Base-by-base conservation (phyloP, 345 rosid genomes). In the Fremontodendron californicum region DNA sequence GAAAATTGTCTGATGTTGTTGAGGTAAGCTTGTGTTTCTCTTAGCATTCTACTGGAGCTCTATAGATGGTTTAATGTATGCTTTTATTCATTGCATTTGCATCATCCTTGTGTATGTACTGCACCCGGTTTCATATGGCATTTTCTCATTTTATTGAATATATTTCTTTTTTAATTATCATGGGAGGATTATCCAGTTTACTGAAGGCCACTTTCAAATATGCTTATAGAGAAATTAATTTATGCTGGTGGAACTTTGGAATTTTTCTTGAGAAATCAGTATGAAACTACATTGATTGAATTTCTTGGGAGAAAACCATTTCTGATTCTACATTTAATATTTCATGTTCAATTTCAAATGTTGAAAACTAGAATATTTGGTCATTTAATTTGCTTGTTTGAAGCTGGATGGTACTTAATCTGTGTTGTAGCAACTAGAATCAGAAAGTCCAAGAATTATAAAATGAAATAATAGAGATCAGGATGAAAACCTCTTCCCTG, bases 1-100 rank as follows among this genome's bases (percentile, higher is more conserved):
- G 81, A 76, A 79, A 75, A 79, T 81, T 84, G 63, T 82, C 86
- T 27, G 86, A 86, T 79, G 71, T 73, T 78, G 74, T 84, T 15
- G 93, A 89, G 89, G 98, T 88, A 81, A 82, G 84, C 46, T 7
- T 23, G 11, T 29, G 13, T 48, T 23, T 74, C 15, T 51, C 62
- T 25, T 35, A 19, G 46, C 46, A 45, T 77, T 45, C n/a, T 16
- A 70, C 15, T 71, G 37, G 23, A 58, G 70, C 31, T 77, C 10
- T 27, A 5, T n/a, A 9, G 72, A 57, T 57, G 16, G 63, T 57
- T 25, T 67, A n/a, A 67, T 25, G 15, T 2, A 67, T 40, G 52
- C 54, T 73, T 33, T 33, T 33, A 33, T 74, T 72, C 54, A 35
- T 55, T 73, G 55, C 65, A 25, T n/a, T 5, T 63, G 31, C 13